Evolutionary conservation across 2,329 filamentous ascomycete species (phyloP), one percentile per base, ranked within the genome.

Genomic region (Colletotrichum sp.): DNA sequence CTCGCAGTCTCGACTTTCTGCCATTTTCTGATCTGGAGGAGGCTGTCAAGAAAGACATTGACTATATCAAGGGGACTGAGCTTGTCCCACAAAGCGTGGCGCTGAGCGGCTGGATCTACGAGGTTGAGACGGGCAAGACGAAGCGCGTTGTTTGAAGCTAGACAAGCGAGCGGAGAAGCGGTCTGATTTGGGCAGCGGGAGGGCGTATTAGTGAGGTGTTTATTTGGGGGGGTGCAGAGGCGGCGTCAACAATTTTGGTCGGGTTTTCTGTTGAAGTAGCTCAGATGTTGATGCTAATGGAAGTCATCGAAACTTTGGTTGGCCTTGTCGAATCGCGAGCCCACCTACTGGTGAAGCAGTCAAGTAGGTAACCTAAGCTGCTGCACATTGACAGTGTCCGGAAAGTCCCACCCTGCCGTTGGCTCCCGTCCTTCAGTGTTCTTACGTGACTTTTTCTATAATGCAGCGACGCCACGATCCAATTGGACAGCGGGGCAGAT

Each of bases 61-160:
- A 85, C 62, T 91, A 91, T 78, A 80, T 97, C 78, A 91, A 89
- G 83, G 86, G 83, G 66, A 90, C 87, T 64, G 89, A 89, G 70
- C 86, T 93, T 18, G 87, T 96, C 7, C 86, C 92, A 25, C 87
- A 92, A 25, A 85, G 85, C 30, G 89, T 94, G 5, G 84, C 85
- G 0, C 88, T 96, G 61, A 94, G 90, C 8, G 94, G 94, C 1
- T 96, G 94, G 91, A 85, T 96, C 3, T 96, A 96, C 84, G 92
- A 96, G 79, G 93, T 96, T 56, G 91, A 94, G 86, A 95, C 91
- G 2, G 94, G 94, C 1, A 92, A 87, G 82, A 82, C 76, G 61
- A 73, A 65, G 36, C 69, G 76, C 34, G 70, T 77, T 43, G 80
- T 79, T 80, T 80, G 82, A 84, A 36, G 79, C 82, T 78, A 78